Conservation (phyloP, 2,329 filamentous ascomycete species). For the Penicillium decumbens region DNA sequence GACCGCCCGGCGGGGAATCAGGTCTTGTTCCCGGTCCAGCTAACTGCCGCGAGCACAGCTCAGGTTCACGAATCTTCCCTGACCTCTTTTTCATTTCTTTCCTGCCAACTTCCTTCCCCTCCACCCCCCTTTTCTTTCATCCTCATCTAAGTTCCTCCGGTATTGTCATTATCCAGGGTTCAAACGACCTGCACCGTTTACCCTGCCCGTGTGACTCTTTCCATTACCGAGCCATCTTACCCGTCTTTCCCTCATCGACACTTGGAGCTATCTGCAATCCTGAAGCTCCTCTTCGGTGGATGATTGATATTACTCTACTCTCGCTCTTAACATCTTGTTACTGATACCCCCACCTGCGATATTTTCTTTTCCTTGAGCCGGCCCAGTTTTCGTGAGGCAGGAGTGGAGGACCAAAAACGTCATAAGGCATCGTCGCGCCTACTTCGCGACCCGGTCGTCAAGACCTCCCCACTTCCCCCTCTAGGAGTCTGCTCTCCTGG, state of each 20-base stretch:
- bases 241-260: conserved; percentile 12
- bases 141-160: conserved; percentile 3
- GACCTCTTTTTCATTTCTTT: conserved; percentile 12
- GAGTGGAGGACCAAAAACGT: conserved; percentile 34
- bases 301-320: conserved; percentile 1
- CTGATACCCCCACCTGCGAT: not conserved
- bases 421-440: conserved; percentile 35
- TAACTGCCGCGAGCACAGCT: conserved; percentile 22
- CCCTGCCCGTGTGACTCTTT: conserved; percentile 26
- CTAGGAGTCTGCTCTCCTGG: conserved; percentile 29
- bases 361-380: conserved; percentile 9
- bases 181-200: conserved; percentile 44
- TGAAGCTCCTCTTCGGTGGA: conserved; percentile 7
- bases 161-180: conserved; percentile 24
- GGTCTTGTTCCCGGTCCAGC: conserved; percentile 12
- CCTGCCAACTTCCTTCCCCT: conserved; percentile 6
- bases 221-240: conserved; percentile 24
- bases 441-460: conserved; percentile 29
- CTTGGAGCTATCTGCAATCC: conserved; percentile 15
- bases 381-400: conserved; percentile 27
- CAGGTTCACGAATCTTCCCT: conserved; percentile 21
- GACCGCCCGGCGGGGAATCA: conserved; percentile 20
- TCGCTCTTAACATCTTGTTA: not conserved
- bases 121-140: conserved; percentile 2
- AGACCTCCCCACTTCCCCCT: conserved; percentile 24